These are phyloP conservation scores for Aspergillus costaricaensis DNA, from an alignment of 2,329 filamentous ascomycete genomes.

Conservation along the genomic window DNA sequence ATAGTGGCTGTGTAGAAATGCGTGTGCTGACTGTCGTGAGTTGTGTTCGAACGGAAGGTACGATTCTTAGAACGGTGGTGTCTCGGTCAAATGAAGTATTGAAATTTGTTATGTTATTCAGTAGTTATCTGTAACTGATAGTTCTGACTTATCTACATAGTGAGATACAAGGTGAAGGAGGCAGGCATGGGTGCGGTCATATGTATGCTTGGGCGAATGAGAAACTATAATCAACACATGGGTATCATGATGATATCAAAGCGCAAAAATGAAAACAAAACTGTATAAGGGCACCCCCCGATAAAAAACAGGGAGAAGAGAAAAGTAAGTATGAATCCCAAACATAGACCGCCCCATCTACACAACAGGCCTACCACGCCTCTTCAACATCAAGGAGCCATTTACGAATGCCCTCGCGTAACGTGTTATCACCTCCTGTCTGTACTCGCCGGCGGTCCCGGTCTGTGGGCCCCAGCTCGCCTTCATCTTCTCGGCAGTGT, in stretches of 20 bases:
- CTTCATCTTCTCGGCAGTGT: constrained; percentile 44
- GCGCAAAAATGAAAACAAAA: constrained; percentile 7
- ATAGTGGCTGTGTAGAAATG: too few relatives aligned
- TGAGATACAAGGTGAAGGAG: too few relatives aligned
- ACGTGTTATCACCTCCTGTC: constrained; percentile 49
- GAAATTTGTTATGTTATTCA: too few relatives aligned
- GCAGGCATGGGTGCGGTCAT: neutral
- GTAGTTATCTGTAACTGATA: too few relatives aligned
- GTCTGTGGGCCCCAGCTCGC: constrained; percentile 33
- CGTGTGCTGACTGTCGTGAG: too few relatives aligned
- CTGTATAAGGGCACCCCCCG: neutral
- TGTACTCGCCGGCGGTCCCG: constrained; percentile 37
- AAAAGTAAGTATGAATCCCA: constrained; percentile 1
- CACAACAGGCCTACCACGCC: constrained; percentile 33
- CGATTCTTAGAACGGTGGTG: too few relatives aligned
- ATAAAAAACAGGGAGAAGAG: constrained; percentile 2
- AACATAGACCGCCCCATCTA: neutral
- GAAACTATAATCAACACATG: constrained; percentile 23
- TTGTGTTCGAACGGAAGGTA: too few relatives aligned
- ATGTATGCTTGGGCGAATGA: neutral
- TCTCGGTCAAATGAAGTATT: too few relatives aligned
- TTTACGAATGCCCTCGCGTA: constrained; percentile 58
- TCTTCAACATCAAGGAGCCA: constrained; percentile 57
- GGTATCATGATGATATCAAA: constrained; percentile 28
- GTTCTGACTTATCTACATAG: too few relatives aligned